phyloP scores from a whole-genome alignment of 2,329 filamentous ascomycete species.

The Aspergillus sp. region DNA sequence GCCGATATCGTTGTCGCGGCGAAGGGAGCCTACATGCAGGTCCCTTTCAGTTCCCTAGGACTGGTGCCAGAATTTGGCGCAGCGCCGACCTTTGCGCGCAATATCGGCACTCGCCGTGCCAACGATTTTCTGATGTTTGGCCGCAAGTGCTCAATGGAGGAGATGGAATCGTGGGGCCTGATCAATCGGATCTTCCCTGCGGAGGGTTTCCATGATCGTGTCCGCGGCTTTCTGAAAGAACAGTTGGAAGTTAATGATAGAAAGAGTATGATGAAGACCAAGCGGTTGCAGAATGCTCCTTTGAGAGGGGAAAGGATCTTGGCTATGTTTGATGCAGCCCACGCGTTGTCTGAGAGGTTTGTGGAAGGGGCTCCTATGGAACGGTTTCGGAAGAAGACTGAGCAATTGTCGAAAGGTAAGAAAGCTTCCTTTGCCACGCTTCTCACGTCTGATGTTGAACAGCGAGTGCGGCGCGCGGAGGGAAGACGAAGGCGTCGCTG shows the following conservation, averaged over 20 bases:
- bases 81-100: constrained; percentile 45
- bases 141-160: constrained; percentile 42
- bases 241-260: constrained; percentile 48
- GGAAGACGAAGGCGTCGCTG: not conserved
- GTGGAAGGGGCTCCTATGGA: constrained; percentile 46
- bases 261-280: constrained; percentile 53
- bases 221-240: constrained; percentile 41
- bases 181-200: constrained; percentile 46
- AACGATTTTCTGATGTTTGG: constrained; percentile 55
- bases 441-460: not conserved
- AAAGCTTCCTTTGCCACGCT: too few species aligned
- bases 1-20: constrained; percentile 51
- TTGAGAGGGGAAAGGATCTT: constrained; percentile 45
- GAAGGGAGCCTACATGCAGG: constrained; percentile 45
- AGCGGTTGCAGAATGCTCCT: constrained; percentile 49
- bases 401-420: constrained; percentile 3
- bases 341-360: constrained; percentile 50
- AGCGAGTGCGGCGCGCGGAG: not conserved
- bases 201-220: constrained; percentile 42
- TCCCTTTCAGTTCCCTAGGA: constrained; percentile 48
- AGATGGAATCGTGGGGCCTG: constrained; percentile 44
- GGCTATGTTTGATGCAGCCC: constrained; percentile 47
- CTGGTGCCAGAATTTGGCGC: constrained; percentile 51
- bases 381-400: constrained; percentile 43
- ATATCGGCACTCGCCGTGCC: constrained; percentile 49